These are phyloP conservation scores for Neckera pumila DNA, from an alignment of 225 moss, liverwort and hornwort species.

Conservation along the genomic window DNA sequence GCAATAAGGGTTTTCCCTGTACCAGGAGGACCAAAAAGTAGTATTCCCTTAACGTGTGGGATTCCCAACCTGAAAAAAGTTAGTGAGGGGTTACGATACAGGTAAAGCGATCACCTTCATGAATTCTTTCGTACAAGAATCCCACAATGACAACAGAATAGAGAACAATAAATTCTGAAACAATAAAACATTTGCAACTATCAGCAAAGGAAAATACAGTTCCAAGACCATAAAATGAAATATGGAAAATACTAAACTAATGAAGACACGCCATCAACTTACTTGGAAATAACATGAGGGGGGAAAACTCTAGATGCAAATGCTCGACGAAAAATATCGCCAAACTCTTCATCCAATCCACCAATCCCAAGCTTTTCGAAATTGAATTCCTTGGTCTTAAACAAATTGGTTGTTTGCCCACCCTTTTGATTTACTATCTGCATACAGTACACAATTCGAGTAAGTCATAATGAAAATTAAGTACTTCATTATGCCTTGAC, in stretches of 20 bases:
- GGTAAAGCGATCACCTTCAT: neutral
- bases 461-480: neutral
- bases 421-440: slow-evolving; percentile 88
- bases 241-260: neutral
- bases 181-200: neutral
- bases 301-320: slow-evolving; percentile 94
- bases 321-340: slow-evolving; percentile 82
- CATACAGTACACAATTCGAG: neutral
- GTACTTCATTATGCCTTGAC: neutral
- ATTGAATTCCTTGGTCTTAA: slow-evolving; percentile 86
- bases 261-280: neutral
- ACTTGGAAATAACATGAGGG: slow-evolving; percentile 77
- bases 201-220: neutral
- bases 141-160: neutral
- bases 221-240: neutral
- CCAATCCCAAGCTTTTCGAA: slow-evolving; percentile 96
- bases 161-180: neutral
- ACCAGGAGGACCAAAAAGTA: slow-evolving; percentile 89
- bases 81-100: neutral
- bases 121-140: neutral
- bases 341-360: slow-evolving; percentile 86
- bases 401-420: slow-evolving; percentile 63
- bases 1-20: slow-evolving; percentile 97
- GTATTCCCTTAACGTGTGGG: slow-evolving; percentile 80
- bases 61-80: slow-evolving; percentile 64